Conservation (phyloP, 306 rosid species). For the Sindora glabra region DNA sequence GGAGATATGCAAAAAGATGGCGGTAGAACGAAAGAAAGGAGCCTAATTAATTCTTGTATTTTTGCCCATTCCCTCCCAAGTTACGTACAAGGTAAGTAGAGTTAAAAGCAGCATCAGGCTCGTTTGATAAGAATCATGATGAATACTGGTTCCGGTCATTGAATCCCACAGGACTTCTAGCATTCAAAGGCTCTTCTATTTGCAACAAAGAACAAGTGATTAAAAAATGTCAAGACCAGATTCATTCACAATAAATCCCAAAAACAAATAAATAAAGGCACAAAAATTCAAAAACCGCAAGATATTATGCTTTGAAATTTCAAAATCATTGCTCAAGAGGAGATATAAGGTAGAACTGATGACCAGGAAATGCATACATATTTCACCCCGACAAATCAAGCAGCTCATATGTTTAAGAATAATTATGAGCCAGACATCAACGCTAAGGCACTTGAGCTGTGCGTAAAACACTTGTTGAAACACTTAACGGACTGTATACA, state of each 20-base stretch:
- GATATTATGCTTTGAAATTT: background rate
- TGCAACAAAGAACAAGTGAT: slow-evolving; percentile 8
- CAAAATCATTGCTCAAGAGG: background rate
- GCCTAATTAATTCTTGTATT: slow-evolving; percentile 8
- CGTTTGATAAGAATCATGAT: slow-evolving; percentile 9
- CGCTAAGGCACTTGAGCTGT: background rate
- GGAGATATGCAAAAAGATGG: too few relatives aligned
- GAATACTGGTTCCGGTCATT: slow-evolving; percentile 21
- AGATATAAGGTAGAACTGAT: background rate
- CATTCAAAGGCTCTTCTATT: slow-evolving; percentile 49
- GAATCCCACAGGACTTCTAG: too few relatives aligned
- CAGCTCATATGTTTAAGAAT: background rate
- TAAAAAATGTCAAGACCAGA: slow-evolving; percentile 8
- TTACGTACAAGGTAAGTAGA: slow-evolving; percentile 36
- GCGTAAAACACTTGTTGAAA: background rate
- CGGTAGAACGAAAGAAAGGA: slow-evolving; percentile 21
- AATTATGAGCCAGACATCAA: background rate
- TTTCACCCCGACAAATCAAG: background rate
- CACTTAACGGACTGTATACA: background rate
- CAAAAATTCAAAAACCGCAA: too few relatives aligned
- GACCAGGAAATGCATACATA: background rate
- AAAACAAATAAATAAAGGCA: too few relatives aligned
- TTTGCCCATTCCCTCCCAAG: slow-evolving; percentile 15
- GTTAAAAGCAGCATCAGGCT: slow-evolving; percentile 17
- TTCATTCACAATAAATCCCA: background rate